Base-by-base conservation (phyloP, 805 yeast genomes). In the Myxozyma udenii region DNA sequence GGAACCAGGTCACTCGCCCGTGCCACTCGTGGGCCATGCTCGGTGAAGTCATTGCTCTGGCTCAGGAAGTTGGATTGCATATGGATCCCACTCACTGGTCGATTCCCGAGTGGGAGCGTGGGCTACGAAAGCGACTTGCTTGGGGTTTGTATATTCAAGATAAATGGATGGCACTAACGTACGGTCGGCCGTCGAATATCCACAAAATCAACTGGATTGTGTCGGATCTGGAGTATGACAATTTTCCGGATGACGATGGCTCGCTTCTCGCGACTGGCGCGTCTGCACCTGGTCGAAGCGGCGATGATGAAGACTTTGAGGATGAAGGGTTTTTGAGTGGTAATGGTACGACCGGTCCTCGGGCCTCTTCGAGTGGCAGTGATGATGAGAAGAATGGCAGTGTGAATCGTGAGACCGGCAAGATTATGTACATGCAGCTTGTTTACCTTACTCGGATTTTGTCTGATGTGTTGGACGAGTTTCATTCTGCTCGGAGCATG, bases 71-170 rank as follows among this genome's bases (percentile, higher is more conserved):
- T 16, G 97, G 98, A 0, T 72, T 91, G 9, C 95, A 96, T 0
- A 74, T 87, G n/a, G 91, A 90, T 64, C 90, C 97, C 63, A 81
- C 84, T 51, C 79, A 78, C 58, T 91, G 98, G 98, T 83, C 85
- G 62, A 70, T 91, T 32, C 98, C 98, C 0, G 83, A 84, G 61
- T 93, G 98, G 98, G 98, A 91, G 65, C 75, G 95, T 45, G 95
- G 95, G 4, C 70, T 91, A 44, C 75, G 98, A 46, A 79, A 87
- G 61, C 74, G 98, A 52, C 70, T 91, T 44, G 95, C 97, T 0
- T 91, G 98, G 98, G 97, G 97, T 0, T 93, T 89, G 1, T 91
- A 81, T 74, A 74, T 85, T 46, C 95, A 89, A 67, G 96, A 89
- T 64, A 88, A 90, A 65, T 91, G 98, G 98, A 76, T 84, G 7